Evolutionary conservation across 139 green algal species (phyloP), one percentile per base, ranked within the genome.

Genomic region (Haematococcus sp.): DNA sequence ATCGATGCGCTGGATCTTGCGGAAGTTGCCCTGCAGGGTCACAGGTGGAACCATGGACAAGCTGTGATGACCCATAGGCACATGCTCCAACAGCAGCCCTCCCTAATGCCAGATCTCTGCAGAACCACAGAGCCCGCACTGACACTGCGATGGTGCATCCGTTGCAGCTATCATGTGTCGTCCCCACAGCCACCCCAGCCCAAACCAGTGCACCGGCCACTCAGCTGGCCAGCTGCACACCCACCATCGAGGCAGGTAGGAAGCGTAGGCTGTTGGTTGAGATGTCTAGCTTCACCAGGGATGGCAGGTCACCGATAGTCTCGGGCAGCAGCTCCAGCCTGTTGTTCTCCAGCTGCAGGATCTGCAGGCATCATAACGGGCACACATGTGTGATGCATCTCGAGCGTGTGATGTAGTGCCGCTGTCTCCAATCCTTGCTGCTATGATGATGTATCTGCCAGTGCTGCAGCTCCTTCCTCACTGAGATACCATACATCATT

Each of bases 271-370:
- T 84, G 88, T 97, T 97, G 74, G 74, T 92, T 59, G 74, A 88
- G 22, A 95, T 71, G 76, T 96, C 87, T 71, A 97, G 75, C 69
- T 86, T 85, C 25, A 89, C 67, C 33, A 97, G 81, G 0, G 66
- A 71, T 15, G 75, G 81, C 63, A 93, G 86, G 65, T 85, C 71
- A 1, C 82, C 93, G 11, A 97, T 81, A 33, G 84, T 82, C 3
- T 92, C 84, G 23, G 92, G 92, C 60, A 97, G 76, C 20, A 78
- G 17, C 31, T 91, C 85, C 22, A 96, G 81, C 1, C 83, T 73
- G 78, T 96, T 94, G 90, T 94, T 92, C 63, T 91, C 86, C 23
- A 94, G 49, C 9, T 78, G 74, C 63, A 94, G 72, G 5, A 84
- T 64, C 86, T 90, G 74, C 1, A 40, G 1, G n/a, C 56, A 64